Evolutionary conservation across 2,329 filamentous ascomycete genomes (phyloP).

Genomic region (Calonectria pauciramosa): DNA sequence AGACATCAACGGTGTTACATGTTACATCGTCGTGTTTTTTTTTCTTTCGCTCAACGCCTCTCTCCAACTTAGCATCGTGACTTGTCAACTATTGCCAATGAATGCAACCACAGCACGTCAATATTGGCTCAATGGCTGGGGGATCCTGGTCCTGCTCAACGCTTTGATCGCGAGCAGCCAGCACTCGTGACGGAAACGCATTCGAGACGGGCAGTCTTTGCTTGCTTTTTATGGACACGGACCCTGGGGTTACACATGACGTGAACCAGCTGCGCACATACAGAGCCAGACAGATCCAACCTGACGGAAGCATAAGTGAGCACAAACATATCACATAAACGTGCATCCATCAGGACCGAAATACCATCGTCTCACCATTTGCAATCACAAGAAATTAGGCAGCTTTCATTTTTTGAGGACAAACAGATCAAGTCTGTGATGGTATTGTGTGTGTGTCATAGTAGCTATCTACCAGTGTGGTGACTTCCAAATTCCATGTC

Average conservation of each 20-base stretch:
- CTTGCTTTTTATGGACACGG: neutral
- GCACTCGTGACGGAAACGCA: neutral
- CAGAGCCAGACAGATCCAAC: neutral
- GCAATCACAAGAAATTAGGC: neutral
- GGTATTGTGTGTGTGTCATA: constrained; percentile 31
- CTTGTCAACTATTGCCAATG: constrained; percentile 2
- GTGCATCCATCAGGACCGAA: neutral
- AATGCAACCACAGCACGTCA: neutral
- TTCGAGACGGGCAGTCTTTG: neutral
- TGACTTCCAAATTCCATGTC: constrained; percentile 20
- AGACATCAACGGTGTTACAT: constrained; percentile 1
- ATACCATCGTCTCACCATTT: neutral
- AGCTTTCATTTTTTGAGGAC: constrained; percentile 7
- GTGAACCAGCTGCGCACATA: neutral
- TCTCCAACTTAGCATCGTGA: neutral
- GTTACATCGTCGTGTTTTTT: neutral
- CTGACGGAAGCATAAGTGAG: neutral
- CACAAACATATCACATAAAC: neutral
- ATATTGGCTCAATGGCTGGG: neutral
- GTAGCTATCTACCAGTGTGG: constrained; percentile 26
- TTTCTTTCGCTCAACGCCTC: neutral
- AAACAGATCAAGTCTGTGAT: constrained; percentile 34
- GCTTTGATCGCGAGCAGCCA: neutral
- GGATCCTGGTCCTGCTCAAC: neutral
- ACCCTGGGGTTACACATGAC: neutral